These are phyloP conservation scores for Cryphonectria carpinicola DNA, from an alignment of 2,329 filamentous ascomycete genomes.

Conservation along the genomic window DNA sequence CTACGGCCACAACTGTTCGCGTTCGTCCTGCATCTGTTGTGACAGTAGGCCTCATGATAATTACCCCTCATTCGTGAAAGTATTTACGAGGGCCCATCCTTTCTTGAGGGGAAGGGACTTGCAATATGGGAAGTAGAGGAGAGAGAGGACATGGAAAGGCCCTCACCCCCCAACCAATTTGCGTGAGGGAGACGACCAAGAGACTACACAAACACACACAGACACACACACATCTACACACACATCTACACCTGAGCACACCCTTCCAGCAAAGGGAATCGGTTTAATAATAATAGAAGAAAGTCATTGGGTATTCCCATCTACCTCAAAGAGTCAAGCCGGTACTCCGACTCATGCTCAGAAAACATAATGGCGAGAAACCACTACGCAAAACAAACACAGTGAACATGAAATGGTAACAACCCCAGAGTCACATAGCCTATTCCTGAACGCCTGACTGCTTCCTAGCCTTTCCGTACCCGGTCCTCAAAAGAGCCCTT, in stretches of 20 bases:
- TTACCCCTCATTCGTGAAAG: too few species aligned
- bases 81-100: too few species aligned
- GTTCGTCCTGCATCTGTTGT: too few species aligned
- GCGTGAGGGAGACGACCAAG: neutral
- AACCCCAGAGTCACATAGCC: neutral
- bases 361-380: neutral
- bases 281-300: too few species aligned
- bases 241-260: neutral
- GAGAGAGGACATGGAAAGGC: too few species aligned
- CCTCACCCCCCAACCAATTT: too few species aligned
- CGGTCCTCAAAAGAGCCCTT: neutral
- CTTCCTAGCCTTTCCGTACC: neutral
- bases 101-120: too few species aligned
- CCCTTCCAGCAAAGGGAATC: neutral
- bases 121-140: too few species aligned
- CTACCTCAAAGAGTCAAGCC: neutral
- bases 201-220: neutral
- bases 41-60: too few species aligned
- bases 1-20: too few species aligned
- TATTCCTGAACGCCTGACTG: neutral
- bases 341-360: constrained; percentile 3
- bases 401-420: neutral
- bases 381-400: neutral
- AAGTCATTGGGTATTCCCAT: constrained; percentile 12
- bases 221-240: neutral